Conservation (phyloP, 345 rosid species). For the Aurinia saxatilis region DNA sequence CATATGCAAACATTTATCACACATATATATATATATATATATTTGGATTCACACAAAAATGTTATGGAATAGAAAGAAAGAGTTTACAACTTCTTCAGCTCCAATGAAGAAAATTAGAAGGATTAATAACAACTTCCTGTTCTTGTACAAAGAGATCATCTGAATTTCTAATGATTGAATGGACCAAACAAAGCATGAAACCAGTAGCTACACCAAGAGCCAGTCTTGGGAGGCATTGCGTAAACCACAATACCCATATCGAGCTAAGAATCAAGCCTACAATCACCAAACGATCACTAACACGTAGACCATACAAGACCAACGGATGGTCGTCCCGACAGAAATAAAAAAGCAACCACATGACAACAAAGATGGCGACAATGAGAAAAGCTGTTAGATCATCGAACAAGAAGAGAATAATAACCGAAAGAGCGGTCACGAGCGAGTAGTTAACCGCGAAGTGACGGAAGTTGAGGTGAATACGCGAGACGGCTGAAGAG, state of each 20-base stretch:
- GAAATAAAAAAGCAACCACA: slow-evolving; percentile 40
- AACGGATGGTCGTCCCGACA: slow-evolving; percentile 41
- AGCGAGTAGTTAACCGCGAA: slow-evolving; percentile 39
- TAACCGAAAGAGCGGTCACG: slow-evolving; percentile 11
- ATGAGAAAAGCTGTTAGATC: slow-evolving; percentile 30
- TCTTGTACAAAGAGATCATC: slow-evolving; percentile 34
- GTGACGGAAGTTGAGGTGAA: slow-evolving; percentile 21
- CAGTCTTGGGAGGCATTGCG: slow-evolving; percentile 22
- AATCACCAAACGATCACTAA: slow-evolving; percentile 27
- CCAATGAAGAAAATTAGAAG: slow-evolving; percentile 25
- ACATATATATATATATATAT: too few relatives aligned
- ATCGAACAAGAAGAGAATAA: slow-evolving; percentile 21
- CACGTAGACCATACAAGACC: slow-evolving; percentile 24
- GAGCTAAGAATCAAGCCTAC: slow-evolving; percentile 28
- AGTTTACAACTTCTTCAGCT: slow-evolving; percentile 7
- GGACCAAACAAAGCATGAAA: slow-evolving; percentile 26
- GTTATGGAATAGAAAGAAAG: too few relatives aligned
- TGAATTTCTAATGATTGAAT: slow-evolving; percentile 26
- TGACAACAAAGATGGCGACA: slow-evolving; percentile 10
- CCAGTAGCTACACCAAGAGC: slow-evolving; percentile 25
- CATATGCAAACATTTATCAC: too few relatives aligned
- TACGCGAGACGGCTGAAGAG: slow-evolving; percentile 23
- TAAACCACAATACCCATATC: slow-evolving; percentile 29
- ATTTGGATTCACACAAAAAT: too few relatives aligned
- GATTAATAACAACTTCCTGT: slow-evolving; percentile 9